A percentile compares a stretch with the other conserved stretches of the same genome.
Evolutionary conservation across 2,329 filamentous ascomycete species (phyloP).

Genomic region (Metarhizium anisopliae): DNA sequence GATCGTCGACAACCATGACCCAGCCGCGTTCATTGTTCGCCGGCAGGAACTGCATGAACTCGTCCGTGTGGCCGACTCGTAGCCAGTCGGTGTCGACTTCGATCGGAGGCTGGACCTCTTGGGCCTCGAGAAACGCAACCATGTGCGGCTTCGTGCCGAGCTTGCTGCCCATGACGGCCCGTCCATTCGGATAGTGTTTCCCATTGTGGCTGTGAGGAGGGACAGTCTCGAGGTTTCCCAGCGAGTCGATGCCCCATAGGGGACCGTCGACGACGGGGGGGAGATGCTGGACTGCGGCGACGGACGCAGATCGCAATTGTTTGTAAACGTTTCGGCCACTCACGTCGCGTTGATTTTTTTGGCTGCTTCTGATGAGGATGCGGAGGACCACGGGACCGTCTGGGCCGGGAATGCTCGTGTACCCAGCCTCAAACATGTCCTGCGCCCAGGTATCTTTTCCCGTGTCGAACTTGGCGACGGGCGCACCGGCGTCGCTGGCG

Average conservation of each 20-base stretch:
- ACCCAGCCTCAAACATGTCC: slow-evolving; percentile 30
- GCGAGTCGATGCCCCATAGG: slow-evolving; percentile 10
- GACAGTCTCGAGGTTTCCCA: slow-evolving; percentile 29
- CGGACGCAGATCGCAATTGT: slow-evolving; percentile 17
- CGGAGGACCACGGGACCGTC: slow-evolving; percentile 14
- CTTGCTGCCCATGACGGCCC: slow-evolving; percentile 12
- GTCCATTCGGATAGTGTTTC: slow-evolving; percentile 12
- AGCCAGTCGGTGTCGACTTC: slow-evolving; percentile 20
- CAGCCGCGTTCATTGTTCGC: slow-evolving; percentile 15
- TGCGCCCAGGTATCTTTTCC: slow-evolving; percentile 26
- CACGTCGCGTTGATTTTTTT: slow-evolving; percentile 9
- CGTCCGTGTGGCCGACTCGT: slow-evolving; percentile 17
- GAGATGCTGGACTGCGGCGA: slow-evolving; percentile 22
- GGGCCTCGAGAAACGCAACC: slow-evolving; percentile 19
- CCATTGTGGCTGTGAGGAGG: slow-evolving; percentile 19
- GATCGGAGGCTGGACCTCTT: slow-evolving; percentile 25
- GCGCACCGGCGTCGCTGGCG: too few relatives aligned
- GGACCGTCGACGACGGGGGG: not conserved
- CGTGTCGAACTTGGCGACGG: not conserved
- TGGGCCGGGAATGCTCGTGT: slow-evolving; percentile 28
- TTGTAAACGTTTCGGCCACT: slow-evolving; percentile 24
- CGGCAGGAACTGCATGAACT: slow-evolving; percentile 20
- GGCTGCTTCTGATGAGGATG: slow-evolving; percentile 19
- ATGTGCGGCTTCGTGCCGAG: slow-evolving; percentile 10
- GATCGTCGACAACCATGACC: slow-evolving; percentile 15